Percentiles rank a stretch among this genome's conserved stretches.
Evolutionary conservation across 495 filamentous ascomycete genomes (phyloP).

Genomic region (Clohesyomyces aquaticus): DNA sequence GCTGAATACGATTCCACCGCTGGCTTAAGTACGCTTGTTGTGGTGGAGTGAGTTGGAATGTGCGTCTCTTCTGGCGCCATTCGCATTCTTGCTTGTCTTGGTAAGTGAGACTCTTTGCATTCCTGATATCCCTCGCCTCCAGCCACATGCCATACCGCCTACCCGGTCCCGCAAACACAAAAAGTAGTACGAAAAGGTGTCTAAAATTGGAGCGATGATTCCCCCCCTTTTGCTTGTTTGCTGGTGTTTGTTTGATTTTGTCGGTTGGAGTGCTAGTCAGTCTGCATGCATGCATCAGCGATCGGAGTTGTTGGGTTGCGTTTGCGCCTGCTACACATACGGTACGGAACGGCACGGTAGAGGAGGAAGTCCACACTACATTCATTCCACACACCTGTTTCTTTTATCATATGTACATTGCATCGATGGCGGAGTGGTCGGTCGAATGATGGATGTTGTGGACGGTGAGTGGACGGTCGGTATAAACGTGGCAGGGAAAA

Average conservation of each 20-base stretch:
- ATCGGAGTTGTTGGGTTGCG: conserved; percentile 14
- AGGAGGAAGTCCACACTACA: background rate
- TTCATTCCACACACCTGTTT: conserved; percentile 2
- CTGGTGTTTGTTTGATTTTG: background rate
- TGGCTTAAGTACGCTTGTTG: conserved; percentile 1
- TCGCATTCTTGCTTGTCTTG: background rate
- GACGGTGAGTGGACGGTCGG: too few relatives aligned
- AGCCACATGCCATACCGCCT: background rate
- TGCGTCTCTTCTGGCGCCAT: background rate
- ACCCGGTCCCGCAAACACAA: background rate
- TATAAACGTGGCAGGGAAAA: too few relatives aligned
- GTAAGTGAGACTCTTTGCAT: background rate
- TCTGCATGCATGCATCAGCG: conserved; percentile 19
- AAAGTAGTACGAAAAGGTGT: too few relatives aligned
- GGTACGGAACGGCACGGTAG: background rate
- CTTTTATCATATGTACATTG: background rate
- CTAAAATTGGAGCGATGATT: background rate
- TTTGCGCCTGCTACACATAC: conserved; percentile 11
- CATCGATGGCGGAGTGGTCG: background rate
- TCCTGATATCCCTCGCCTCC: background rate
- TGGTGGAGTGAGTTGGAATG: background rate
- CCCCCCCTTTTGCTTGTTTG: background rate
- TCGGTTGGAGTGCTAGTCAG: background rate
- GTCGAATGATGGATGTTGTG: too few relatives aligned
- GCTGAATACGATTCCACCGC: conserved; percentile 45